Evolutionary conservation across 2,329 filamentous ascomycete species (phyloP).

Genomic region (Lachnellula cervina): DNA sequence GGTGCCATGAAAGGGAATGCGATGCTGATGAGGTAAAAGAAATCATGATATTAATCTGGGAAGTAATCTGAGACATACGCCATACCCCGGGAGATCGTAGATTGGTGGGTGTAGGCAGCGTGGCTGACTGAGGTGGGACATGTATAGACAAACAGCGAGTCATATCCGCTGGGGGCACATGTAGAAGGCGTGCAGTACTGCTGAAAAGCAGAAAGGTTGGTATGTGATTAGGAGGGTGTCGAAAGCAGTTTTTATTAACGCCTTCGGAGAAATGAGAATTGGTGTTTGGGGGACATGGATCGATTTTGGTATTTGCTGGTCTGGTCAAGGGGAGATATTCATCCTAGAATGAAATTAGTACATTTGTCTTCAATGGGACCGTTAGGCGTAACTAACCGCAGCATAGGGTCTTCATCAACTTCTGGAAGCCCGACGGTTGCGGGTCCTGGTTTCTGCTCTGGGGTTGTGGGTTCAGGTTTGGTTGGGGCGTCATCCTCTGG

Average conservation of each 20-base stretch:
- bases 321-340: constrained; percentile 19
- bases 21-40: constrained; percentile 20
- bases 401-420: constrained; percentile 88
- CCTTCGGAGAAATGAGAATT: constrained; percentile 16
- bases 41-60: constrained; percentile 29
- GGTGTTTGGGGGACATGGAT: constrained; percentile 1
- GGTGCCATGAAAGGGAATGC: constrained; percentile 20
- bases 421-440: constrained; percentile 79
- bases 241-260: constrained; percentile 22
- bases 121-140: constrained; percentile 6
- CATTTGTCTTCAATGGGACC: constrained; percentile 5
- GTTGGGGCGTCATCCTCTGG: constrained; percentile 56
- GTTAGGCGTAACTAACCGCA: constrained; percentile 58
- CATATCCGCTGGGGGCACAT: constrained; percentile 24
- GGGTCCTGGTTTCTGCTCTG: constrained; percentile 58
- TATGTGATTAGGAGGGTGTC: constrained; percentile 25
- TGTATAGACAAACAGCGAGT: constrained; percentile 28
- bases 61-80: constrained; percentile 25
- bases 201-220: constrained; percentile 17
- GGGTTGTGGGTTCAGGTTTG: constrained; percentile 54
- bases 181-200: constrained; percentile 19
- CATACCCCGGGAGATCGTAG: constrained; percentile 16
- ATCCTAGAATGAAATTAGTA: constrained; percentile 26
- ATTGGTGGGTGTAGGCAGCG: constrained; percentile 15
- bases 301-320: not conserved